Percentiles rank a stretch among this genome's conserved stretches.
These are phyloP conservation scores for Melaleuca quinquenervia DNA, from an alignment of 345 rosid genomes.

Conservation along the genomic window DNA sequence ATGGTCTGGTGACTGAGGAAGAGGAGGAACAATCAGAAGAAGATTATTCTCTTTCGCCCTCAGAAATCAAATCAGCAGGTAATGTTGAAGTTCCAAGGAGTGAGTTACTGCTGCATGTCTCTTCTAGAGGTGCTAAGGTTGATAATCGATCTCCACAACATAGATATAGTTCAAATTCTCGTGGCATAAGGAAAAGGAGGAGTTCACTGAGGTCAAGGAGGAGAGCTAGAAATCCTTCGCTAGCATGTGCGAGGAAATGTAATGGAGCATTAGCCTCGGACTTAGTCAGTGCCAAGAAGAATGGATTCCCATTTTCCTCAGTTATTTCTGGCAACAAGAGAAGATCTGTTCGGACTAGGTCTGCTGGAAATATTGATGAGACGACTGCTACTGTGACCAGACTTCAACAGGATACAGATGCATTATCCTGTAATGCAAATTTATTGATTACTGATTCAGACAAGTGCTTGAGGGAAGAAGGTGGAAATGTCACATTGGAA, in stretches of 20 bases:
- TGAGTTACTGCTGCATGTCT: conserved; percentile 23
- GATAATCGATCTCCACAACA: conserved; percentile 29
- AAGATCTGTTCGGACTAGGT: conserved; percentile 25
- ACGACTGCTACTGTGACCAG: conserved; percentile 10
- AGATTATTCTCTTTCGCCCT: not conserved
- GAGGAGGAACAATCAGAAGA: not conserved
- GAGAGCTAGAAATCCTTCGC: conserved; percentile 35
- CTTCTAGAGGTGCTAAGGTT: conserved; percentile 39
- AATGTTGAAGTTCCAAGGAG: conserved; percentile 12
- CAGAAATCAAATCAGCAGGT: conserved; percentile 1
- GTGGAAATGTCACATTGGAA: conserved; percentile 45
- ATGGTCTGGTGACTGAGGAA: conserved; percentile 3
- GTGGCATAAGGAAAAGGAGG: conserved; percentile 63
- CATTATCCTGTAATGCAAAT: conserved; percentile 48
- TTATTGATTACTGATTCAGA: conserved; percentile 45
- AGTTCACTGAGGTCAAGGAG: conserved; percentile 61
- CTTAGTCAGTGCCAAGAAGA: conserved; percentile 43
- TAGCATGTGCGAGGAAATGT: conserved; percentile 28
- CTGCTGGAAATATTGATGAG: conserved; percentile 21
- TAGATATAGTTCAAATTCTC: conserved; percentile 39
- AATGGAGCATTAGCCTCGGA: conserved; percentile 53
- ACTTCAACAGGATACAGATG: conserved; percentile 20
- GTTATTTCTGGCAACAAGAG: conserved; percentile 36
- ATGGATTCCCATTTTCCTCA: conserved; percentile 35
- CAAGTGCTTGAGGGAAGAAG: conserved; percentile 68